Conservation (phyloP, 106 monocot species). For the Apostasia shenzhenica region DNA sequence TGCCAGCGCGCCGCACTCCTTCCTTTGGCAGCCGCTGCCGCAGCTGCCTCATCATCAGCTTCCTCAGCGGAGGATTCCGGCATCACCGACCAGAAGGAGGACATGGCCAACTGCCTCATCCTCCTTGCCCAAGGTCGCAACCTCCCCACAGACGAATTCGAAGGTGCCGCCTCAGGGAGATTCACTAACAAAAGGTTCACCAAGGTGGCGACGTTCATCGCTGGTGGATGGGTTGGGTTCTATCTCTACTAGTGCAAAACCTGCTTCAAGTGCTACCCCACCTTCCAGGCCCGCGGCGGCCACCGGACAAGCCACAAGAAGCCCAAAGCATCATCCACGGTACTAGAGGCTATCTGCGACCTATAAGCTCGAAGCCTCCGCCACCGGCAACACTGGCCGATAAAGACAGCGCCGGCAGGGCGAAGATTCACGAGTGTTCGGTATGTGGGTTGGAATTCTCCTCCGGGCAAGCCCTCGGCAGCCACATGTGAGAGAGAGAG, state of each 20-base stretch:
- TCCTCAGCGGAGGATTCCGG: constrained; percentile 2
- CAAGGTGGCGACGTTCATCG: constrained; percentile 9
- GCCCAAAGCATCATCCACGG: constrained; percentile 12
- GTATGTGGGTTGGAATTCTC: constrained; percentile 61
- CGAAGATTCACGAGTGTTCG: constrained; percentile 62
- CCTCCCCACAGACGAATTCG: not conserved
- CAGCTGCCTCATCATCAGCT: constrained; percentile 23
- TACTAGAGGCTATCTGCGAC: too few species aligned
- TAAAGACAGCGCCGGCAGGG: not conserved
- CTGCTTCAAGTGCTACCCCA: constrained; percentile 46
- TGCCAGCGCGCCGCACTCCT: constrained; percentile 2
- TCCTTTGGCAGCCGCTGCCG: not conserved
- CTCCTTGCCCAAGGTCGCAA: constrained; percentile 47
- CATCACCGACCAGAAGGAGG: constrained; percentile 52
- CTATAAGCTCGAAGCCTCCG: not conserved
- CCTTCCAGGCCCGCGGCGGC: constrained; percentile 57
- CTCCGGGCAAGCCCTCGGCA: constrained; percentile 68
- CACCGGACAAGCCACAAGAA: constrained; percentile 57
- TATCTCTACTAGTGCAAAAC: constrained; percentile 63
- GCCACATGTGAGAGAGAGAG: constrained; percentile 39
- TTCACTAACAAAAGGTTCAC: constrained; percentile 26
- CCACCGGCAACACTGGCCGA: not conserved
- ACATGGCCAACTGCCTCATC: constrained; percentile 68
- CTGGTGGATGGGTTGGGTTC: constrained; percentile 25
- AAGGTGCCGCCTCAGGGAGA: constrained; percentile 2